Evolutionary conservation across 768 basidiomycete species (phyloP).

Genomic region (Neoboletus subvelutipes): DNA sequence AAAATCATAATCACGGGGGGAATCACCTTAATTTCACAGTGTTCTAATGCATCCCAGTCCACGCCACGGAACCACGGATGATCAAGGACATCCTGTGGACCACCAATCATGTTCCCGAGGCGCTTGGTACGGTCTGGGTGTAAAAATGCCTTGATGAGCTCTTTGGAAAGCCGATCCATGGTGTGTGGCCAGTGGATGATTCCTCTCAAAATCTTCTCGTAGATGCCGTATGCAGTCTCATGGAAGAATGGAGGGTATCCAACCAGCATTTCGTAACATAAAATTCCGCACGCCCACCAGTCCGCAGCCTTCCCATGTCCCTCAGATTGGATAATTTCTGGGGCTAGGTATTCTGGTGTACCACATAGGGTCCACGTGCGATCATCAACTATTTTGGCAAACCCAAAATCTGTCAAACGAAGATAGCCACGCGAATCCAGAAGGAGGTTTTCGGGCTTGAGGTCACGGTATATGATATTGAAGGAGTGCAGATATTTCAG

Average conservation of each 20-base stretch:
- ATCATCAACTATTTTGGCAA: constrained; percentile 96
- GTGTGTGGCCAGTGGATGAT: constrained; percentile 88
- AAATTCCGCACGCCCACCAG: constrained; percentile 98
- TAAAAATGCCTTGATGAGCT: constrained; percentile 84
- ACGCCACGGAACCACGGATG: constrained; percentile 97
- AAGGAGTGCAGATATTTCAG: constrained; percentile 92
- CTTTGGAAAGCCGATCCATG: constrained; percentile 86
- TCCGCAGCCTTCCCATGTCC: constrained; percentile 98
- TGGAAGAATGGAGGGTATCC: constrained; percentile 99
- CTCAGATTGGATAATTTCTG: constrained; percentile 96
- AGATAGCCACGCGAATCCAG: constrained; percentile 92
- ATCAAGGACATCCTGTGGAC: constrained; percentile 84
- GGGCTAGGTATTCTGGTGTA: constrained; percentile 95
- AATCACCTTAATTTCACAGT: constrained; percentile 77
- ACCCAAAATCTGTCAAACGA: constrained; percentile 96
- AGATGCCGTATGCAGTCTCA: constrained; percentile 96
- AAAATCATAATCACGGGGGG: background rate
- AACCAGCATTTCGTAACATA: constrained; percentile 98
- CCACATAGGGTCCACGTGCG: constrained; percentile 98
- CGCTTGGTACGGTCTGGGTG: constrained; percentile 91
- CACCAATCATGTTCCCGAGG: constrained; percentile 90
- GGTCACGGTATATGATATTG: constrained; percentile 97
- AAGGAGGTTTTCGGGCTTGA: constrained; percentile 98
- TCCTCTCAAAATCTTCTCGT: constrained; percentile 92
- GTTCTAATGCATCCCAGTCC: constrained; percentile 86